Percentiles rank a stretch among this genome's conserved stretches.
phyloP scores from a whole-genome alignment of 352 stramenopile species.

The Globisporangium recalcitrans region DNA sequence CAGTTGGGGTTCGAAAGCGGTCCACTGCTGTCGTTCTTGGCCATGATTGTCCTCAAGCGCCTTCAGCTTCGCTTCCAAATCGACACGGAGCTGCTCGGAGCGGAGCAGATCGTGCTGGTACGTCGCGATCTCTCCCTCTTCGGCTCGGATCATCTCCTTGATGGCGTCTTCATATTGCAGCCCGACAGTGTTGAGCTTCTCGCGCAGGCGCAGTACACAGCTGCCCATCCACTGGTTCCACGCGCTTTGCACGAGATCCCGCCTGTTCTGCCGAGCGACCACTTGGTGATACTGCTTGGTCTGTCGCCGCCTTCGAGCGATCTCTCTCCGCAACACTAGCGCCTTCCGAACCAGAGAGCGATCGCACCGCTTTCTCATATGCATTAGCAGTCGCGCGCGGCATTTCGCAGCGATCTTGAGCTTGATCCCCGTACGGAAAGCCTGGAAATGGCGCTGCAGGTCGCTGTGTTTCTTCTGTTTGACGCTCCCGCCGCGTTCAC shows the following conservation, averaged over 20 bases:
- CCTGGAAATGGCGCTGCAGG: conserved; percentile 46
- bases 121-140: conserved; percentile 23
- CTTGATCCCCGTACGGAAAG: conserved; percentile 33
- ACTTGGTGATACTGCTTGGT: conserved; percentile 16
- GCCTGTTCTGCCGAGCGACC: conserved; percentile 19
- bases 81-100: conserved; percentile 24
- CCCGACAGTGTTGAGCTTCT: conserved; percentile 16
- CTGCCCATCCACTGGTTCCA: conserved; percentile 43
- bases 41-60: conserved; percentile 14
- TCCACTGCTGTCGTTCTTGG: conserved; percentile 29
- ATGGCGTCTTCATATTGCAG: conserved; percentile 16
- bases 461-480: conserved; percentile 44
- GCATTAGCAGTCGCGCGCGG: conserved; percentile 21
- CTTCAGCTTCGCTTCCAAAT: conserved; percentile 23
- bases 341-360: conserved; percentile 18
- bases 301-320: conserved; percentile 18
- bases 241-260: conserved; percentile 15
- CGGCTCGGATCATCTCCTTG: conserved; percentile 28
- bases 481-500: conserved; percentile 37
- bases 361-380: conserved; percentile 25
- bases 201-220: conserved; percentile 18
- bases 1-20: conserved; percentile 22
- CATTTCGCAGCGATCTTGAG: conserved; percentile 21
- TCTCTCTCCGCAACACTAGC: conserved; percentile 22
- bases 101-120: conserved; percentile 31